A percentile compares a stretch with the other conserved stretches of the same genome.
Evolutionary conservation across 2,329 filamentous ascomycete genomes (phyloP).

Genomic region (Botrytis fragariae): DNA sequence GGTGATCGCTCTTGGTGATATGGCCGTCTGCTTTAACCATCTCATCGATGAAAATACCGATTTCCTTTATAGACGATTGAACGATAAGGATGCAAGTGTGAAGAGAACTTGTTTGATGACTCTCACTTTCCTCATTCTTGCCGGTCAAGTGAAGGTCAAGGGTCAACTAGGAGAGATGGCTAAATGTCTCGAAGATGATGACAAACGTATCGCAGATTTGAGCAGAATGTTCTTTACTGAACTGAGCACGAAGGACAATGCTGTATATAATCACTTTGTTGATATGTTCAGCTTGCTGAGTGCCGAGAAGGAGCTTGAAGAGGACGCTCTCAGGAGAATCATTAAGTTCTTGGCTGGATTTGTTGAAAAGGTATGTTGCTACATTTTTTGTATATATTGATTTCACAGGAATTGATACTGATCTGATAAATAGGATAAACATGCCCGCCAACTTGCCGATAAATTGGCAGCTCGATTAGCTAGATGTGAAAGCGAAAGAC

Average conservation of each 20-base stretch:
- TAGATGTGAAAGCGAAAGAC: constrained; percentile 85
- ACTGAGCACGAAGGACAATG: constrained; percentile 95
- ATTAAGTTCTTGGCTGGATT: constrained; percentile 93
- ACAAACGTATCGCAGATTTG: constrained; percentile 89
- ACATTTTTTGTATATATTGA: neutral
- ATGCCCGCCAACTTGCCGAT: constrained; percentile 88
- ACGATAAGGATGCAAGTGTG: constrained; percentile 82
- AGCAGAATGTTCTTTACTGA: constrained; percentile 98
- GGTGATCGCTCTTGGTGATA: constrained; percentile 94
- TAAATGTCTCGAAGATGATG: constrained; percentile 95
- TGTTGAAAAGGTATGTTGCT: constrained; percentile 79
- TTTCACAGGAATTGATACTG: constrained; percentile 20
- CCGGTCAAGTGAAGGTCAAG: constrained; percentile 98
- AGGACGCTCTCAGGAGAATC: constrained; percentile 82
- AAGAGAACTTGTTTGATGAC: constrained; percentile 99
- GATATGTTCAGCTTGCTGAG: constrained; percentile 97
- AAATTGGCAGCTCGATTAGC: constrained; percentile 85
- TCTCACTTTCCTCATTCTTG: constrained; percentile 91
- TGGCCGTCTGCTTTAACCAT: constrained; percentile 99
- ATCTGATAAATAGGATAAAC: constrained; percentile 71
- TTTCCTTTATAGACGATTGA: constrained; percentile 90
- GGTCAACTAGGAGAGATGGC: constrained; percentile 98
- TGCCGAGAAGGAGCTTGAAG: constrained; percentile 74
- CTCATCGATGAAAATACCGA: constrained; percentile 99
- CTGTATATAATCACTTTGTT: constrained; percentile 98